A percentile compares a stretch with the other conserved stretches of the same genome.
Conservation (phyloP, 306 rosid species). For the Dryas drummondii region DNA sequence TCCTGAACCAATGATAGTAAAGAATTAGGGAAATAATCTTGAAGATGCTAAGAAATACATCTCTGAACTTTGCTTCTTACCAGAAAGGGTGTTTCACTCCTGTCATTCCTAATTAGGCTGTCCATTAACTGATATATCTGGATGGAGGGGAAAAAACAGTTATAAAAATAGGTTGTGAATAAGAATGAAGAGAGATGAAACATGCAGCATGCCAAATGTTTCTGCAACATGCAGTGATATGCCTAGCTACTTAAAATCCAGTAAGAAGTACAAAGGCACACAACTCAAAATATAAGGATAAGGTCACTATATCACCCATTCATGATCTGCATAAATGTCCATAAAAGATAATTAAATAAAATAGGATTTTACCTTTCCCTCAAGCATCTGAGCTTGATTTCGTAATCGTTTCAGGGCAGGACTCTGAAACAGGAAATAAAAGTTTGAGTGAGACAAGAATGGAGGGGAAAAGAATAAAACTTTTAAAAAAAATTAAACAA, state of each 20-base stretch:
- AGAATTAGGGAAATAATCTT: constrained; percentile 30
- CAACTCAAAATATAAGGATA: background rate
- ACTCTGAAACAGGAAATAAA: constrained; percentile 50
- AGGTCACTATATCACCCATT: background rate
- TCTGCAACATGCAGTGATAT: background rate
- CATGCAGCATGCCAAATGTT: background rate
- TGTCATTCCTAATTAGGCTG: constrained; percentile 57
- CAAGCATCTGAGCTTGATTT: constrained; percentile 63
- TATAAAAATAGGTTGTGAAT: background rate
- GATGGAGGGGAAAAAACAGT: constrained; percentile 19
- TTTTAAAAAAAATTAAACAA: constrained; percentile 9
- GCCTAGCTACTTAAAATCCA: background rate
- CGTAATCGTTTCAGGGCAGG: constrained; percentile 62
- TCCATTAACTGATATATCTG: constrained; percentile 80
- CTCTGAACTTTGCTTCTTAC: constrained; percentile 51
- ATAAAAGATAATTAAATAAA: constrained; percentile 3
- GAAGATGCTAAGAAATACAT: constrained; percentile 16
- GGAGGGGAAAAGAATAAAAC: background rate
- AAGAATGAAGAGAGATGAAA: background rate
- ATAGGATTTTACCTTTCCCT: constrained; percentile 58
- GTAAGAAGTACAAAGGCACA: background rate
- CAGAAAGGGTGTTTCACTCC: constrained; percentile 52
- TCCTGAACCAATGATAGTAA: constrained; percentile 55
- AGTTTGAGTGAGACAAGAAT: constrained; percentile 2
- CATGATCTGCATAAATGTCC: background rate